Evolutionary conservation across 495 filamentous ascomycete genomes (phyloP).

Genomic region (Aspergillus diversus): DNA sequence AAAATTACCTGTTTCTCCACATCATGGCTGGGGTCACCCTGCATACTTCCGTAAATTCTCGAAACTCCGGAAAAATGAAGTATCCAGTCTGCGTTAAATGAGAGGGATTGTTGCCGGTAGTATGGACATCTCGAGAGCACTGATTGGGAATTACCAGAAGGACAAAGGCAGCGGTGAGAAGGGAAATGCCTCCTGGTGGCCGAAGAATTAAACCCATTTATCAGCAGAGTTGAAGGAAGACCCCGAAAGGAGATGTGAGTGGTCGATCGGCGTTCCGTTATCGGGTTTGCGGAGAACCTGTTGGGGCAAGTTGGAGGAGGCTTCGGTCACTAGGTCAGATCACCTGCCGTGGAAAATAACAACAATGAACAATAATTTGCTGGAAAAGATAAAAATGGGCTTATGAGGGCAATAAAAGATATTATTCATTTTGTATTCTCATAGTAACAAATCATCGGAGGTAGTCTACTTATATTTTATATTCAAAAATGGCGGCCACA

Average conservation of each 20-base stretch:
- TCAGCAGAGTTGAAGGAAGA: slow-evolving; percentile 6
- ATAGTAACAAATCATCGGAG: too few species aligned
- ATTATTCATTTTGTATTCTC: too few species aligned
- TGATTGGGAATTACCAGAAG: background rate
- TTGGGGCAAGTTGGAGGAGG: background rate
- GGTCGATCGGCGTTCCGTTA: slow-evolving; percentile 3
- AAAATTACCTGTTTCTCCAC: slow-evolving; percentile 43
- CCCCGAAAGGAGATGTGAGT: slow-evolving; percentile 1
- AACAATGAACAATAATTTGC: too few species aligned
- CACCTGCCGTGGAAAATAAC: background rate
- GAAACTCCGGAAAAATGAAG: too few species aligned
- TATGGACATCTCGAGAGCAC: background rate
- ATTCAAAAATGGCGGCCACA: too few species aligned
- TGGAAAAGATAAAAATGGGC: too few species aligned
- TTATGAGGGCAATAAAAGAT: too few species aligned
- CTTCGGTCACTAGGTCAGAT: background rate
- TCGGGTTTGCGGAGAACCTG: background rate
- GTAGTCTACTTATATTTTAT: too few species aligned
- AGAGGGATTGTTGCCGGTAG: background rate
- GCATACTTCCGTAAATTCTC: slow-evolving; percentile 7
- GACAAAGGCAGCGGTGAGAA: background rate
- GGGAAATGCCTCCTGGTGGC: too few species aligned
- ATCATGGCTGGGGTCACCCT: slow-evolving; percentile 27
- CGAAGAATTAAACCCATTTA: background rate
- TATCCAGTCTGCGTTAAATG: background rate